These are phyloP conservation scores for Xylaria palmicola DNA, from an alignment of 495 filamentous ascomycete genomes.

Conservation along the genomic window DNA sequence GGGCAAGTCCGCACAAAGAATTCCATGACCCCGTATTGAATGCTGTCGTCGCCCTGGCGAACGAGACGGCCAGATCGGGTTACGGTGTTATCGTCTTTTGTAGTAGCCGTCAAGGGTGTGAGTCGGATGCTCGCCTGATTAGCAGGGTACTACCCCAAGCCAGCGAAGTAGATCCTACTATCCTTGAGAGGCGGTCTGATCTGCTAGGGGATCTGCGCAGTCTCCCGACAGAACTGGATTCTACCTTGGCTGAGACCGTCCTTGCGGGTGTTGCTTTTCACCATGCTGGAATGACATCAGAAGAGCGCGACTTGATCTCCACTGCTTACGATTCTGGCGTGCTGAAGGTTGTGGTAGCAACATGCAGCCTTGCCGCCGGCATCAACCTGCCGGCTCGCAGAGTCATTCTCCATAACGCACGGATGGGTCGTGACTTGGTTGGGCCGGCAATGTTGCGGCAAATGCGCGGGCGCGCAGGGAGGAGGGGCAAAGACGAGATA, in stretches of 20 bases:
- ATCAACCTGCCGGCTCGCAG: constrained; percentile 75
- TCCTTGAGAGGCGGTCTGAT: constrained; percentile 61
- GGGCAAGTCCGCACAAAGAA: constrained; percentile 57
- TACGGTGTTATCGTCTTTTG: constrained; percentile 79
- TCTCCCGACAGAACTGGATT: constrained; percentile 65
- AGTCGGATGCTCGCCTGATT: constrained; percentile 62
- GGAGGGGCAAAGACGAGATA: constrained; percentile 78
- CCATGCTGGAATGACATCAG: constrained; percentile 75
- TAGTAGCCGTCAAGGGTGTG: constrained; percentile 62
- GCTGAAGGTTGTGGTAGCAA: constrained; percentile 74
- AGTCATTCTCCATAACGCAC: constrained; percentile 75
- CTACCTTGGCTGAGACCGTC: constrained; percentile 63
- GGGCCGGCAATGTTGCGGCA: constrained; percentile 73
- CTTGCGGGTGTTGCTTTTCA: constrained; percentile 73
- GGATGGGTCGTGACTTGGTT: constrained; percentile 76
- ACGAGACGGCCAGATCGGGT: constrained; percentile 63
- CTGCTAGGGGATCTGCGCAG: constrained; percentile 68
- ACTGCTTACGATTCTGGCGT: constrained; percentile 69
- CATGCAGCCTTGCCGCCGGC: constrained; percentile 81
- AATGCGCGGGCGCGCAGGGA: constrained; percentile 81
- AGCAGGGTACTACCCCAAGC: constrained; percentile 58
- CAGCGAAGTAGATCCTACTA: constrained; percentile 41
- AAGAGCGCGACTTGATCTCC: constrained; percentile 75
- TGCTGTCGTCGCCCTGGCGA: constrained; percentile 65
- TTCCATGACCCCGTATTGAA: constrained; percentile 65